phyloP scores from a whole-genome alignment of 371 early-diverging fungal genomes.

The Dinochytrium kinnereticum region DNA sequence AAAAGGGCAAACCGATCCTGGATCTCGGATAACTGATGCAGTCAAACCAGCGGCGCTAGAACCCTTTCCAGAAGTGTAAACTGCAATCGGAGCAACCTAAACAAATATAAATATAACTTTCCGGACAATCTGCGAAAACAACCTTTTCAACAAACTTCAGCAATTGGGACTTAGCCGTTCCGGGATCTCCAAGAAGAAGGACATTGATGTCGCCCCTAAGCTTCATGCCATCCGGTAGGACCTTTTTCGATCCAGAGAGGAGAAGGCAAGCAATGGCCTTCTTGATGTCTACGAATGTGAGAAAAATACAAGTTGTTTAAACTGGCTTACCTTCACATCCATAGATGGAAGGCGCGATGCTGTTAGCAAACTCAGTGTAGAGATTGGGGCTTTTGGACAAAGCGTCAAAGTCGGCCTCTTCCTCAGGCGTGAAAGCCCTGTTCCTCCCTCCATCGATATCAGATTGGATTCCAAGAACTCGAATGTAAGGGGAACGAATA shows the following conservation, averaged over 20 bases:
- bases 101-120: background rate
- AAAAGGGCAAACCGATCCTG: conserved; percentile 67
- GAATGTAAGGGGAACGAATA: conserved; percentile 90
- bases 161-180: conserved; percentile 99
- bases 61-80: conserved; percentile 91
- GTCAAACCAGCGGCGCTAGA: conserved; percentile 89
- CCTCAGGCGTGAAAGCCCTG: conserved; percentile 85
- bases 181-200: conserved; percentile 99
- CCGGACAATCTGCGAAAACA: background rate
- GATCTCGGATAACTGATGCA: conserved; percentile 86
- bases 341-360: conserved; percentile 97
- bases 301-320: background rate
- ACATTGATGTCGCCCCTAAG: conserved; percentile 99
- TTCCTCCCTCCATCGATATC: conserved; percentile 80
- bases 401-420: conserved; percentile 87
- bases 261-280: conserved; percentile 96
- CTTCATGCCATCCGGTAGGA: conserved; percentile 95
- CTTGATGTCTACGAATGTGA: conserved; percentile 84
- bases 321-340: conserved; percentile 74
- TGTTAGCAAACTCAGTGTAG: conserved; percentile 85
- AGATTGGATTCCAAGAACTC: conserved; percentile 87
- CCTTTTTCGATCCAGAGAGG: conserved; percentile 97
- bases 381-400: conserved; percentile 88
- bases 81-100: conserved; percentile 92
- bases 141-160: conserved; percentile 98